Conservation (phyloP, 2,329 filamentous ascomycete species). For the Aspergillus hiratsukae region DNA sequence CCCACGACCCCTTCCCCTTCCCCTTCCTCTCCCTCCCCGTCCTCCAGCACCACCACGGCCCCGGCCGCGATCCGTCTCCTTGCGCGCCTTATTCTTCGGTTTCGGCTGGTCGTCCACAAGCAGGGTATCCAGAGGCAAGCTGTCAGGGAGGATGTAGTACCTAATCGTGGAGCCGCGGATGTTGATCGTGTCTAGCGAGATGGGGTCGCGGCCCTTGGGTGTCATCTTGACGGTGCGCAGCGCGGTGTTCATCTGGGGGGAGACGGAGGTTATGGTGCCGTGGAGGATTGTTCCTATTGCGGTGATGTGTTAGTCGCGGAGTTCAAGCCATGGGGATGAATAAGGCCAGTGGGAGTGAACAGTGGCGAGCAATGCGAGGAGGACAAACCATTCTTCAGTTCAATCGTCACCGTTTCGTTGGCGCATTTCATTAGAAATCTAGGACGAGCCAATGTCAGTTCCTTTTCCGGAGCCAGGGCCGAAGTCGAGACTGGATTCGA, state of each 20-base stretch:
- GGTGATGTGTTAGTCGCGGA: neutral
- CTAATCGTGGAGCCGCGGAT: slow-evolving; percentile 93
- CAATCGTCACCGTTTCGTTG: slow-evolving; percentile 97
- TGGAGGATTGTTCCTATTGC: slow-evolving; percentile 81
- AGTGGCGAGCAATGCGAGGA: neutral
- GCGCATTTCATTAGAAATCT: slow-evolving; percentile 99
- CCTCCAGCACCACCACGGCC: slow-evolving; percentile 46
- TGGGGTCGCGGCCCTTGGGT: slow-evolving; percentile 76
- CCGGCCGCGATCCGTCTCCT: slow-evolving; percentile 63
- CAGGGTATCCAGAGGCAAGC: slow-evolving; percentile 87
- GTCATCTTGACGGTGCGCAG: slow-evolving; percentile 98
- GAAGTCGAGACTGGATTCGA: slow-evolving; percentile 8
- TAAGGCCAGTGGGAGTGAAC: neutral
- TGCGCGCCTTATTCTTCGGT: slow-evolving; percentile 98
- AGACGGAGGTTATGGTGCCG: slow-evolving; percentile 94
- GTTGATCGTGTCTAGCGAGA: slow-evolving; percentile 91
- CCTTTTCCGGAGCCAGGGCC: neutral
- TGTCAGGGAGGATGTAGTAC: slow-evolving; percentile 95
- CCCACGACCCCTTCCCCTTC: slow-evolving; percentile 52
- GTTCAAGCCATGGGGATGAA: neutral
- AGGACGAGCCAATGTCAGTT: slow-evolving; percentile 18
- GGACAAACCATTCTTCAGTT: slow-evolving; percentile 86
- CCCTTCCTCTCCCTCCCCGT: slow-evolving; percentile 48
- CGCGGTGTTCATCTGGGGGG: slow-evolving; percentile 97
- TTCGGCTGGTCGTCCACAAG: slow-evolving; percentile 96